Percentiles rank a stretch among this genome's conserved stretches.
These are phyloP conservation scores for Suillus placidus DNA, from an alignment of 768 basidiomycete genomes.

Conservation along the genomic window DNA sequence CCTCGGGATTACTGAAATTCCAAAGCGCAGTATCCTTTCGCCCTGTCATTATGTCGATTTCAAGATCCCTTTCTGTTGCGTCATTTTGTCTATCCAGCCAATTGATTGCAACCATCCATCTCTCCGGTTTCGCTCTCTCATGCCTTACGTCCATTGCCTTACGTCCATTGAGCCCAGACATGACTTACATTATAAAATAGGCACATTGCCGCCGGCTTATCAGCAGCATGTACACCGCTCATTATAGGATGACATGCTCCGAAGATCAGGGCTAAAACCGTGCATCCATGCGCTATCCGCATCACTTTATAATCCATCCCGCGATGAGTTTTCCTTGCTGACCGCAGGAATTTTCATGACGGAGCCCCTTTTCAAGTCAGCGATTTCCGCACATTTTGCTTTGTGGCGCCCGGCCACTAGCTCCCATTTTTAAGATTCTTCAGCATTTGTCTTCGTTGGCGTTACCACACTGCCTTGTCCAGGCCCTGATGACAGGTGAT, in stretches of 20 bases:
- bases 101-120: neutral
- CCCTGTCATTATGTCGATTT: slow-evolving; percentile 6
- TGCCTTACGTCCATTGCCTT: slow-evolving; percentile 5
- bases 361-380: neutral
- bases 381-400: neutral
- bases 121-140: neutral
- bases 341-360: neutral
- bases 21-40: neutral
- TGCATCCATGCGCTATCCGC: neutral
- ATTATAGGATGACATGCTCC: slow-evolving; percentile 1
- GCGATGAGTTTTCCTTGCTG: neutral
- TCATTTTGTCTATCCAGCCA: neutral
- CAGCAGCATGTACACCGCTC: neutral
- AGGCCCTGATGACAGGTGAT: slow-evolving; percentile 4
- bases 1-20: neutral
- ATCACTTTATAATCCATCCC: neutral
- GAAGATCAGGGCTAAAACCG: neutral
- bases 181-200: slow-evolving; percentile 1
- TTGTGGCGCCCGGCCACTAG: slow-evolving; percentile 1
- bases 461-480: neutral
- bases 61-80: neutral
- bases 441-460: neutral
- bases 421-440: neutral
- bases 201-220: slow-evolving; percentile 9
- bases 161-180: neutral